Evolutionary conservation across 768 basidiomycete genomes (phyloP).

Genomic region (Suillus hirtellus): DNA sequence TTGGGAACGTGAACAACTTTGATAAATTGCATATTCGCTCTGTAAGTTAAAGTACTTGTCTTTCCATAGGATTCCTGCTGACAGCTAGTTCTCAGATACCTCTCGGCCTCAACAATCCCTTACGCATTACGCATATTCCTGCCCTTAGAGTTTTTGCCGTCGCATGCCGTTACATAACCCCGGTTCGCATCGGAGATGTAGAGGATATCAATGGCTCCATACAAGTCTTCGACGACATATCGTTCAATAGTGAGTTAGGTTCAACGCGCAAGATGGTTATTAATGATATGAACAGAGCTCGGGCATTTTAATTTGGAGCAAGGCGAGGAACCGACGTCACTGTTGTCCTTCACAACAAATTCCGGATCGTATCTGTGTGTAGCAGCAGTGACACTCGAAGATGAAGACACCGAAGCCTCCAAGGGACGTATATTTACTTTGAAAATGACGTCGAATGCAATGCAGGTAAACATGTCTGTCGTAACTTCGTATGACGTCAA

Average conservation of each 20-base stretch:
- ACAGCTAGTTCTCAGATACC: constrained; percentile 48
- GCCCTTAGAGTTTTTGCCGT: constrained; percentile 62
- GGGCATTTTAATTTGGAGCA: constrained; percentile 31
- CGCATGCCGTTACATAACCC: constrained; percentile 54
- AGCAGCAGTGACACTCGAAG: constrained; percentile 45
- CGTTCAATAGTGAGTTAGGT: constrained; percentile 56
- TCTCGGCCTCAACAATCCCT: constrained; percentile 72
- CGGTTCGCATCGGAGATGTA: constrained; percentile 53
- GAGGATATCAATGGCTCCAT: constrained; percentile 55
- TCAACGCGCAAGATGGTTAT: background rate
- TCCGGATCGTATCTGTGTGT: constrained; percentile 47
- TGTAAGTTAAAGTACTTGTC: constrained; percentile 40
- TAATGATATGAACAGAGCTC: constrained; percentile 23
- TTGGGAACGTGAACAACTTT: constrained; percentile 67
- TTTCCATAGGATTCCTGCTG: constrained; percentile 6
- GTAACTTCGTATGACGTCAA: constrained; percentile 46
- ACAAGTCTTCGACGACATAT: constrained; percentile 62
- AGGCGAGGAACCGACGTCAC: constrained; percentile 65
- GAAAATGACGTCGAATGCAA: constrained; percentile 32
- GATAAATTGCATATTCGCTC: constrained; percentile 82
- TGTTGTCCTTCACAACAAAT: constrained; percentile 37
- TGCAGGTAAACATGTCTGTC: constrained; percentile 27
- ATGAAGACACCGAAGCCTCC: constrained; percentile 49
- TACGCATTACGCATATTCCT: constrained; percentile 61
- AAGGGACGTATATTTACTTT: constrained; percentile 66